Evolutionary conservation across 2,329 filamentous ascomycete genomes (phyloP).

Genomic region (Emericellopsis atlantica): DNA sequence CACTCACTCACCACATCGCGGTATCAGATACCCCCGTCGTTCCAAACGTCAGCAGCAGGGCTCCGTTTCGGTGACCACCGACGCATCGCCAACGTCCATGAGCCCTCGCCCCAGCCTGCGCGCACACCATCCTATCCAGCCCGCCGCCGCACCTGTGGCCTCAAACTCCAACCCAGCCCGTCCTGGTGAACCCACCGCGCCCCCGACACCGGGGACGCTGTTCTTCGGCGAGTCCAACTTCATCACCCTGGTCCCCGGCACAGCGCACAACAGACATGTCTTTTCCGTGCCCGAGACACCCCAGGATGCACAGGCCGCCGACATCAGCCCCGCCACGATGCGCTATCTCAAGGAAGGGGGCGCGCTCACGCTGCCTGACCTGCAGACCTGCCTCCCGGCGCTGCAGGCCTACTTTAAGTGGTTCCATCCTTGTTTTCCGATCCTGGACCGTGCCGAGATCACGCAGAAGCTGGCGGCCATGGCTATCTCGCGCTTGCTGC

Average conservation of each 20-base stretch:
- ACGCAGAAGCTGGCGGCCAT: slow-evolving; percentile 22
- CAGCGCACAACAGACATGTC: slow-evolving; percentile 8
- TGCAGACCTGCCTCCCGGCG: slow-evolving; percentile 25
- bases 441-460: slow-evolving; percentile 33
- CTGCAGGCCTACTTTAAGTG: slow-evolving; percentile 40
- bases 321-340: slow-evolving; percentile 23
- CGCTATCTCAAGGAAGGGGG: slow-evolving; percentile 32
- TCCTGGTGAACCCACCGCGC: not conserved
- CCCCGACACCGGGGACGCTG: slow-evolving; percentile 10
- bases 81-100: not conserved
- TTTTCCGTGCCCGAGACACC: slow-evolving; percentile 17
- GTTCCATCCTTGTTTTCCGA: slow-evolving; percentile 44
- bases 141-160: not conserved
- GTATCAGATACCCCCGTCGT: not conserved
- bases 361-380: slow-evolving; percentile 30
- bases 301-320: slow-evolving; percentile 4
- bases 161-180: not conserved
- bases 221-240: slow-evolving; percentile 27
- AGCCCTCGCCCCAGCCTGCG: slow-evolving; percentile 2
- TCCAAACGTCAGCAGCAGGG: not conserved
- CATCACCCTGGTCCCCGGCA: slow-evolving; percentile 19
- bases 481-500: slow-evolving; percentile 31
- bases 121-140: not conserved
- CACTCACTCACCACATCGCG: too few species aligned
- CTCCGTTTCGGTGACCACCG: not conserved